These are phyloP conservation scores for Knoxia roxburghii DNA, from an alignment of 257 asterid species.

Conservation along the genomic window DNA sequence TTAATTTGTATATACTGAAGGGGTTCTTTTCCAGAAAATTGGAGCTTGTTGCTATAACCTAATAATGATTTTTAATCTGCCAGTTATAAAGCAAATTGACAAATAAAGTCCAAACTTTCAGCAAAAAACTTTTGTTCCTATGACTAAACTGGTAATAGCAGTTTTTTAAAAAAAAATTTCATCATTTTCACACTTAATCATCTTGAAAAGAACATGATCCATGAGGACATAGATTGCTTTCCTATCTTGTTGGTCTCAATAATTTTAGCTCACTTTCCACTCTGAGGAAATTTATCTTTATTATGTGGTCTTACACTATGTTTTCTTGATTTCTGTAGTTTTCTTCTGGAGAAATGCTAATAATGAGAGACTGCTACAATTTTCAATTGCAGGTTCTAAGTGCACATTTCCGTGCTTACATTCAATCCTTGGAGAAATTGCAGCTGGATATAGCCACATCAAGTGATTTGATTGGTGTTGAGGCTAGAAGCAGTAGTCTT, in stretches of 20 bases:
- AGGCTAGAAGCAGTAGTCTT: constrained; percentile 87
- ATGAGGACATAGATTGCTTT: not conserved
- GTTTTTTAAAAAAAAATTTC: too few species aligned
- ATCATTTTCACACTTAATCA: not conserved
- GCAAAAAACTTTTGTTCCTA: not conserved
- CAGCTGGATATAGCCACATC: constrained; percentile 97
- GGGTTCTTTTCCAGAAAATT: not conserved
- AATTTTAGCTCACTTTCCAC: not conserved
- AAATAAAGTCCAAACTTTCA: too few species aligned
- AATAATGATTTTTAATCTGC: not conserved
- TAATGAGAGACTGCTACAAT: not conserved
- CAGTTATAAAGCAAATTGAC: not conserved
- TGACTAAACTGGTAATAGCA: not conserved
- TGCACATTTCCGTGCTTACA: constrained; percentile 92
- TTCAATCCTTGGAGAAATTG: constrained; percentile 96
- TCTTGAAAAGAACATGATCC: not conserved
- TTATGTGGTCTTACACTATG: not conserved
- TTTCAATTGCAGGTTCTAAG: constrained; percentile 58
- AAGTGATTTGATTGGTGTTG: constrained; percentile 94
- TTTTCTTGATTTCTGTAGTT: not conserved
- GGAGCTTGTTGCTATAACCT: not conserved
- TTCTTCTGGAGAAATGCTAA: not conserved
- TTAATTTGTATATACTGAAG: not conserved
- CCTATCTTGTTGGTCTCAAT: not conserved
- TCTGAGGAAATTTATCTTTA: not conserved